A percentile compares a stretch with the other conserved stretches of the same genome.
phyloP scores from a whole-genome alignment of 2,329 filamentous ascomycete species.

The Paraphaeosphaeria sporulosa region DNA sequence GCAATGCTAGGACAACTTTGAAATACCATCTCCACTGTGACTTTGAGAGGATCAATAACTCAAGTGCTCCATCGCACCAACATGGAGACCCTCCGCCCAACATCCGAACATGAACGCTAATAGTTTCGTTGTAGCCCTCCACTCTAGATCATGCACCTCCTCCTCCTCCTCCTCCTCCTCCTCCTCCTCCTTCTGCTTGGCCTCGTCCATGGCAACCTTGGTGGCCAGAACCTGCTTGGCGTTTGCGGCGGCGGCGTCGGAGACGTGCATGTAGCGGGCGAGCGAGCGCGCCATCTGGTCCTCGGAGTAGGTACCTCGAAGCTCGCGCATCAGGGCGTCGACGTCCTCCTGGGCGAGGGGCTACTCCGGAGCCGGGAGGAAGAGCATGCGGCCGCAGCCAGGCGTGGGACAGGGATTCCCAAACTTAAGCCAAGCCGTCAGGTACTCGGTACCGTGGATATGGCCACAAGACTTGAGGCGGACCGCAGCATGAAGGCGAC shows the following conservation, averaged over 20 bases:
- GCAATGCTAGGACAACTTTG: too few species aligned
- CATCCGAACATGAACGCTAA: too few species aligned
- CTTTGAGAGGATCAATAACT: too few species aligned
- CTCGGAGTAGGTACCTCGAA: conserved; percentile 10
- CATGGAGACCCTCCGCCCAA: too few species aligned
- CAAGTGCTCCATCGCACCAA: too few species aligned
- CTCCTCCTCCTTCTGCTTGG: conserved; percentile 11
- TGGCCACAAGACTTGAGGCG: conserved; percentile 29
- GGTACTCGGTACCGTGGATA: conserved; percentile 27
- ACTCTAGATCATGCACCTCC: background rate
- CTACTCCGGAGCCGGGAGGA: conserved; percentile 14
- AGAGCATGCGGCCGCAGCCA: conserved; percentile 26
- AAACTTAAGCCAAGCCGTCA: conserved; percentile 26
- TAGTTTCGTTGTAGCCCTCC: too few species aligned
- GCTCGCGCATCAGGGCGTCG: background rate
- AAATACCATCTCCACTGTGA: too few species aligned
- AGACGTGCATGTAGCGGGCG: conserved; percentile 14
- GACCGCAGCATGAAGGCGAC: conserved; percentile 20
- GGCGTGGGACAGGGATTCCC: conserved; percentile 26
- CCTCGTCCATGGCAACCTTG: conserved; percentile 11
- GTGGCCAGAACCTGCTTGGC: conserved; percentile 14
- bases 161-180: conserved; percentile 4
- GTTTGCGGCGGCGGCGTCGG: conserved; percentile 11
- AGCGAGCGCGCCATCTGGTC: conserved; percentile 11
- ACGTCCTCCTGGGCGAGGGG: conserved; percentile 21